These are phyloP conservation scores for Fusarium falciforme DNA, from an alignment of 2,329 filamentous ascomycete genomes.

Conservation along the genomic window DNA sequence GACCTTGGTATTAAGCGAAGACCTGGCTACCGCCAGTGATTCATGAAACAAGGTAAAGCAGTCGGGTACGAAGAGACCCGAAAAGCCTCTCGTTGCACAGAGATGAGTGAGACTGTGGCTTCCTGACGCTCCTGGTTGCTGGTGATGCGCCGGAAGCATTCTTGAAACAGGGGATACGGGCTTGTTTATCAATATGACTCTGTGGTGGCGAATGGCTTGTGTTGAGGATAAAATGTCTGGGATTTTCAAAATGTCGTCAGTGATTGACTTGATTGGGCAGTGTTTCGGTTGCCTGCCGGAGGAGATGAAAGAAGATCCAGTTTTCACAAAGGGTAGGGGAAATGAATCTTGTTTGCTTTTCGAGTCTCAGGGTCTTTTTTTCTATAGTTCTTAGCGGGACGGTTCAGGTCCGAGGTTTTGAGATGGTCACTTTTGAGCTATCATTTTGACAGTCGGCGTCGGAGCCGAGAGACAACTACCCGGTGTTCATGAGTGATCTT, in stretches of 20 bases:
- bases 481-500: background rate
- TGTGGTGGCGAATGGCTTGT: background rate
- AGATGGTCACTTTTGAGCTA: background rate
- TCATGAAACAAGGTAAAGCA: background rate
- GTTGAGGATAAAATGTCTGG: background rate
- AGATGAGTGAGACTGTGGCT: background rate
- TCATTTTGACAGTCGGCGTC: background rate
- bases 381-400: background rate
- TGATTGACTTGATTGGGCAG: background rate
- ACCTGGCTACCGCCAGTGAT: background rate
- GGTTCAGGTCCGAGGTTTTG: background rate
- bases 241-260: background rate
- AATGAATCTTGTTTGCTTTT: background rate
- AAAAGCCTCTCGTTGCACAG: background rate
- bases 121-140: background rate
- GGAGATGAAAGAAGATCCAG: background rate
- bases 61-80: background rate
- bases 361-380: background rate
- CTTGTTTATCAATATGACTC: background rate
- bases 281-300: background rate
- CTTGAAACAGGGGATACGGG: background rate
- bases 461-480: background rate
- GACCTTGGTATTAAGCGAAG: background rate
- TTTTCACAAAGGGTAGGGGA: background rate
- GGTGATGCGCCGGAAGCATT: background rate